Evolutionary conservation across 352 stramenopile genomes (phyloP).

Genomic region (Halophytophthora batemanensis): DNA sequence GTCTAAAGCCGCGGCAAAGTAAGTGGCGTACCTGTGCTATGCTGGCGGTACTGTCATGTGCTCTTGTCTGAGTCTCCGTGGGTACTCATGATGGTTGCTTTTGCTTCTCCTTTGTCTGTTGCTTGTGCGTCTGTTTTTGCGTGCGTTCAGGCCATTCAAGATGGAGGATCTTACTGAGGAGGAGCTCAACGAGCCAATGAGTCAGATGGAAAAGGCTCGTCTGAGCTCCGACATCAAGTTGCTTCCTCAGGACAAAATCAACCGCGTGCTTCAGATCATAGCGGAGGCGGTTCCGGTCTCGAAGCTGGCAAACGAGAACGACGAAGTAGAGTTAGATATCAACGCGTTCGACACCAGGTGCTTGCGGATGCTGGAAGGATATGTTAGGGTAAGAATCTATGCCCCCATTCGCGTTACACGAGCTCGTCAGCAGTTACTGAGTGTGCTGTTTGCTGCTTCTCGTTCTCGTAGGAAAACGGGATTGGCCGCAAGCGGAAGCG

Average conservation of each 20-base stretch:
- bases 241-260: conserved; percentile 85
- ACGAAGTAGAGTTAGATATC: conserved; percentile 89
- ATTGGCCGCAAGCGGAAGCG: conserved; percentile 85
- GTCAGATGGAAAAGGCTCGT: conserved; percentile 76
- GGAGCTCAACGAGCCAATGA: conserved; percentile 86
- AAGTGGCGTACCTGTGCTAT: conserved; percentile 10
- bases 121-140: conserved; percentile 8
- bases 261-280: conserved; percentile 87
- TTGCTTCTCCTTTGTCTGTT: background rate
- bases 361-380: conserved; percentile 87
- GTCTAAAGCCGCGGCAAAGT: conserved; percentile 57
- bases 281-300: conserved; percentile 81
- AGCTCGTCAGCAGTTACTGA: conserved; percentile 11
- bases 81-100: background rate
- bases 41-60: conserved; percentile 2
- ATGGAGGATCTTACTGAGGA: conserved; percentile 89
- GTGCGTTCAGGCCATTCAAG: conserved; percentile 64
- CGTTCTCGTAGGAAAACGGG: conserved; percentile 71
- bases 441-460: conserved; percentile 7
- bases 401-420: conserved; percentile 18
- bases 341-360: conserved; percentile 86
- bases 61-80: background rate
- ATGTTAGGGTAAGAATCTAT: conserved; percentile 73
- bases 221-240: conserved; percentile 79
- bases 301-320: conserved; percentile 79